Base-by-base conservation (phyloP, 179 eudicot species). In the Silene coronaria region DNA sequence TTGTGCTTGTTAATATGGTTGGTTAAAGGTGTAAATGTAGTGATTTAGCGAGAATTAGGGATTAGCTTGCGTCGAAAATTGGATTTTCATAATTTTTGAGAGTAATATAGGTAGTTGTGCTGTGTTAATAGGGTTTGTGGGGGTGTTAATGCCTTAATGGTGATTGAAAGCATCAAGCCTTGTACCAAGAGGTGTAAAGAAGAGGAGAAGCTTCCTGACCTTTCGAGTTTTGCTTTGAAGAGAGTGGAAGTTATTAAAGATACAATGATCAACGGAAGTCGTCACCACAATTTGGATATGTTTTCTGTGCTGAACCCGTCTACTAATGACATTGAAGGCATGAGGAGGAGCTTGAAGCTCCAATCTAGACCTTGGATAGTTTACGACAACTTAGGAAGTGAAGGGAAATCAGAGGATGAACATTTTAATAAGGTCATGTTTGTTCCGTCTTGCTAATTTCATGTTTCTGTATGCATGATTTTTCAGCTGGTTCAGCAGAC, bases 321-420 rank as follows among this genome's bases (percentile, higher is more conserved):
- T 66, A 73, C 67, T 28, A 78, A 67, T 51, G 87, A 74, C 72
- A 32, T 66, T 79, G 82, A 69, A 73, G 81, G 73, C 67, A 77
- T 81, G 68, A 84, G 72, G 77, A 75, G 36, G 51, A 75, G 80
- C 66, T 76, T 83, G 76, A 77, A 78, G 82, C 53, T 84, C 53
- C 68, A 78, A 73, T 79, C 68, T 46, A 90, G 90, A 79, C 92
- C 90, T 7, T 89, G 90, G 92, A 86, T 87, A 72, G 63, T 83
- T 79, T 30, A 79, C 62, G 85, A 79, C 45, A 76, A 80, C 22
- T 53, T 73, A 32, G 63, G 42, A 73, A 51, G 65, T 46, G 78
- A 74, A 70, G 81, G 74, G 77, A 80, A 85, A 77, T 46, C 80
- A 51, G 87, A 80, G 48, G 57, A 85, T 62, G 80, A 81, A 80